Percentiles rank a stretch among this genome's conserved stretches.
These are phyloP conservation scores for Glonium stellatum DNA, from an alignment of 495 filamentous ascomycete species.

Conservation along the genomic window DNA sequence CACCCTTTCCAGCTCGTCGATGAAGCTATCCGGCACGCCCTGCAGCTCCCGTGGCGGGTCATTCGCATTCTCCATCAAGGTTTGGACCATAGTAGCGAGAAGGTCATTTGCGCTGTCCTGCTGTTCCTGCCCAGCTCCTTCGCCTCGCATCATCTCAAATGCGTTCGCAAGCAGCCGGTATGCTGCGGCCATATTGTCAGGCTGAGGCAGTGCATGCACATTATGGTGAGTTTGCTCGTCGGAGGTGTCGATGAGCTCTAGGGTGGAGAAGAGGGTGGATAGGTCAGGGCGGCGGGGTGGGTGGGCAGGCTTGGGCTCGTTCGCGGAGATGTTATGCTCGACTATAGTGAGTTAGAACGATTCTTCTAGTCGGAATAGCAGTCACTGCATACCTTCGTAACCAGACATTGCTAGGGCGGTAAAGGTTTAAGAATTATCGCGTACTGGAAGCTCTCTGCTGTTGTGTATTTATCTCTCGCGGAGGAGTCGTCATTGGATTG, in stretches of 20 bases:
- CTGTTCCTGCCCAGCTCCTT: constrained; percentile 1
- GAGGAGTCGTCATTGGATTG: constrained; percentile 3
- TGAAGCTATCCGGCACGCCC: constrained; percentile 72
- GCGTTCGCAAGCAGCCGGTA: constrained; percentile 56
- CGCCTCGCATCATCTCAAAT: constrained; percentile 40
- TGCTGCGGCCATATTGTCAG: constrained; percentile 61
- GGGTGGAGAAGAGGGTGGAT: constrained; percentile 76
- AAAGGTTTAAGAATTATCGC: neutral
- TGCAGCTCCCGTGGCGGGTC: constrained; percentile 60
- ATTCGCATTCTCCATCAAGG: constrained; percentile 55
- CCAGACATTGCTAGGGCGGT: constrained; percentile 31
- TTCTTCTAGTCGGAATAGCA: neutral
- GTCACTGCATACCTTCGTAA: constrained; percentile 34
- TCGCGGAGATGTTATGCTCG: constrained; percentile 65
- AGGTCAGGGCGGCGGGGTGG: constrained; percentile 65
- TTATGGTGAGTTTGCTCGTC: constrained; percentile 44
- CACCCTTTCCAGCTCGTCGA: constrained; percentile 79
- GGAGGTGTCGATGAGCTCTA: constrained; percentile 55
- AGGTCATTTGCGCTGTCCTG: constrained; percentile 41
- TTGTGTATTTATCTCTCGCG: neutral
- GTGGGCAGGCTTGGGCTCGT: constrained; percentile 31
- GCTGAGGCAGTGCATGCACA: constrained; percentile 61
- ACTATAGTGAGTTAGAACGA: constrained; percentile 45
- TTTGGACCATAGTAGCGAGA: constrained; percentile 54
- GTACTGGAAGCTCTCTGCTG: neutral